phyloP scores from a whole-genome alignment of 768 basidiomycete genomes.

The Boletus rex-veris region DNA sequence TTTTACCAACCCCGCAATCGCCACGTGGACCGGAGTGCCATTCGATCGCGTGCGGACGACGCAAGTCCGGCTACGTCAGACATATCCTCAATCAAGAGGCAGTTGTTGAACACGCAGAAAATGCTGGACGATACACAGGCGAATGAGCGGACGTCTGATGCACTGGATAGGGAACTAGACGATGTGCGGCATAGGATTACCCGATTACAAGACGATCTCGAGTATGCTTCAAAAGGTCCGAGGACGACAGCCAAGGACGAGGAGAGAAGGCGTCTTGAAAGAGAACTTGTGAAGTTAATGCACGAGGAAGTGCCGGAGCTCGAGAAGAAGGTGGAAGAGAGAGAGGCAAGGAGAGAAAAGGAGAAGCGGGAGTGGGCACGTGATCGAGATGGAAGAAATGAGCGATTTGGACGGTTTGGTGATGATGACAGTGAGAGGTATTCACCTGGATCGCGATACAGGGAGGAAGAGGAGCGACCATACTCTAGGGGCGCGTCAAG shows the following conservation, averaged over 20 bases:
- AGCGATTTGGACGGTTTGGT: constrained; percentile 69
- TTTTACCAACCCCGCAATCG: constrained; percentile 80
- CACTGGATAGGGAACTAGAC: constrained; percentile 84
- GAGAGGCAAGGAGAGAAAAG: constrained; percentile 70
- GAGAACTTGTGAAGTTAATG: constrained; percentile 80
- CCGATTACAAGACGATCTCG: constrained; percentile 87
- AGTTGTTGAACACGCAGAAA: constrained; percentile 72
- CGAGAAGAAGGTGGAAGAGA: constrained; percentile 75
- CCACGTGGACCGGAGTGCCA: constrained; percentile 79
- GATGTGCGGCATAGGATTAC: constrained; percentile 83
- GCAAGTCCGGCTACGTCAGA: constrained; percentile 58
- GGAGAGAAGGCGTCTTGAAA: constrained; percentile 80
- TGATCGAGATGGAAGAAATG: constrained; percentile 82
- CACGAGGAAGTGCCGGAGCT: constrained; percentile 91
- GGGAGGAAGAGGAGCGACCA: constrained; percentile 50
- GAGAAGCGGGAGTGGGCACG: constrained; percentile 77
- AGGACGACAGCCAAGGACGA: constrained; percentile 73
- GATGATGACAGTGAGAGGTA: constrained; percentile 36
- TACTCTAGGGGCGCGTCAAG: constrained; percentile 45
- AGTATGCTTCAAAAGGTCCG: constrained; percentile 77
- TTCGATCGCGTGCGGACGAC: constrained; percentile 72
- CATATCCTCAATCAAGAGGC: constrained; percentile 81
- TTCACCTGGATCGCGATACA: constrained; percentile 30
- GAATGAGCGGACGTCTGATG: constrained; percentile 81
- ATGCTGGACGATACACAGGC: constrained; percentile 74